Base-by-base conservation (phyloP, 495 filamentous ascomycete genomes). In the Hypoxylon fuscum region DNA sequence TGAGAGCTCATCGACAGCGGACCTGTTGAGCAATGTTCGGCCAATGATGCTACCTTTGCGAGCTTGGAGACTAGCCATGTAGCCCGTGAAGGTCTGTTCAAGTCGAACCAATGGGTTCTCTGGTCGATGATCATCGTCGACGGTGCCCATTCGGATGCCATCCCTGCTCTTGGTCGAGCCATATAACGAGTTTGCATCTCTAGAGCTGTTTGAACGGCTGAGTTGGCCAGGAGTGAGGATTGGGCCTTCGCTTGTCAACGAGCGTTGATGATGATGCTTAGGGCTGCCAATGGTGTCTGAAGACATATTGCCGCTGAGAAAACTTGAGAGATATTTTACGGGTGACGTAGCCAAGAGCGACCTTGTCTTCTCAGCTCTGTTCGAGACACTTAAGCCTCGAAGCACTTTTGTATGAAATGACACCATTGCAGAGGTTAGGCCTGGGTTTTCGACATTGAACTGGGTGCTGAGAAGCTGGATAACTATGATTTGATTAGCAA, bases 41-140 rank as follows among this genome's bases (percentile, higher is more conserved):
- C 90, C 93, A 48, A 95, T 82, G 42, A 96, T 87, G 69, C 92
- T 93, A 17, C 93, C 93, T 72, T 92, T 94, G 54, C 92, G 82
- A 47, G 89, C 87, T 57, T 88, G 91, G 27, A 98, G 77, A 50
- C 89, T 88, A 55, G 92, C 84, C 52, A 95, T 83, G 68, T 96
- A 97, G 10, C 89, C 87, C 18, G 87, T 87, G 47, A 98, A 91
- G 0, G 91, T 93, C 67, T 96, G 88, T 69, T 98, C 93, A 11
- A 98, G 79, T 34, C 85, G 84, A 34, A 85, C 79, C 23, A 93
- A 77, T 0, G 84, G 79, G 68, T 86, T 87, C 23, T 76, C 73
- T 0, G 81, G 80, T 10, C 73, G 72, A 38, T 76, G 72, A 10
- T 80, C 83, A 12, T 80, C 83, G 14, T 84, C 83, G 32, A 63